Percentiles rank a stretch among this genome's conserved stretches.
phyloP scores from a whole-genome alignment of 345 rosid genomes.

The Lepidium aucheri region DNA sequence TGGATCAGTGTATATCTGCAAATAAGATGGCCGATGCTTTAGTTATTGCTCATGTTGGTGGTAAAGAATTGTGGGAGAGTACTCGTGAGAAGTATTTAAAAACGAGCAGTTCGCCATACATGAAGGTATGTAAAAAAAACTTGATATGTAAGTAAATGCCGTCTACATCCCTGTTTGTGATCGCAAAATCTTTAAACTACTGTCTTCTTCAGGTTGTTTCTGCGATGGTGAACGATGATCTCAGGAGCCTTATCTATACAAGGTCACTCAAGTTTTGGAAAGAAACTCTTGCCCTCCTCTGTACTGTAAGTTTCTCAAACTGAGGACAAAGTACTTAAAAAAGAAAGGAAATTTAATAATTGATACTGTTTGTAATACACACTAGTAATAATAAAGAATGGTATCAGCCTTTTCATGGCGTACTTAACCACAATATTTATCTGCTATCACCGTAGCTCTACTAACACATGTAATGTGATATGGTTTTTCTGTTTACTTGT shows the following conservation, averaged over 20 bases:
- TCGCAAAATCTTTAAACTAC: background rate
- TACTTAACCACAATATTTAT: background rate
- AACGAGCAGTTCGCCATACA: constrained; percentile 63
- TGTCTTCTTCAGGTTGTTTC: constrained; percentile 64
- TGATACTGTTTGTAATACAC: background rate
- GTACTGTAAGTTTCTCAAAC: constrained; percentile 56
- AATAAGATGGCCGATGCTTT: constrained; percentile 94
- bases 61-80: constrained; percentile 79
- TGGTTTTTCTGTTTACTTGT: background rate
- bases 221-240: constrained; percentile 95
- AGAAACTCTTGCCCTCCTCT: constrained; percentile 90
- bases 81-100: constrained; percentile 85
- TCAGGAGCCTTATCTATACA: constrained; percentile 59
- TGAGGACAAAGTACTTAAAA: background rate
- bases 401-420: background rate
- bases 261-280: constrained; percentile 91
- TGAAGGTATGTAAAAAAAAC: constrained; percentile 41
- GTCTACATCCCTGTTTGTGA: constrained; percentile 8
- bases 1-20: constrained; percentile 71
- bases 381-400: background rate
- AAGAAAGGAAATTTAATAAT: background rate
- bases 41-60: constrained; percentile 95
- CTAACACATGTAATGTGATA: background rate
- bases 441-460: background rate
- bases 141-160: background rate